Conservation (phyloP, 306 rosid species). For the Dalbergia cochinchinensis region DNA sequence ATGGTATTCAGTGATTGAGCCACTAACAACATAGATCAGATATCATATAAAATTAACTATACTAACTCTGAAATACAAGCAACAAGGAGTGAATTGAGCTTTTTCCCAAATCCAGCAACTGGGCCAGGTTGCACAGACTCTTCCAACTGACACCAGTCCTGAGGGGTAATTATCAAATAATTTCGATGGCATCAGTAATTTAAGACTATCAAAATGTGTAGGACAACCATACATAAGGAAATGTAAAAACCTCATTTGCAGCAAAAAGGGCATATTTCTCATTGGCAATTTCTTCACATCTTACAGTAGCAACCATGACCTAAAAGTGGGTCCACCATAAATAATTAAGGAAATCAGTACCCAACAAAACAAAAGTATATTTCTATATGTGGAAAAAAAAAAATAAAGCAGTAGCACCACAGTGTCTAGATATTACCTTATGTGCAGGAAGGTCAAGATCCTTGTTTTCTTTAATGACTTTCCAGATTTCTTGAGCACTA, state of each 20-base stretch:
- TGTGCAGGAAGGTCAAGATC: conserved; percentile 98
- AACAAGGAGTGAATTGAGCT: conserved; percentile 62
- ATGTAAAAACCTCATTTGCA: conserved; percentile 65
- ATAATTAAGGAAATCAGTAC: conserved; percentile 36
- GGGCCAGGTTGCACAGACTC: conserved; percentile 67
- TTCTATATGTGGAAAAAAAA: not conserved
- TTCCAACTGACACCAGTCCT: conserved; percentile 80
- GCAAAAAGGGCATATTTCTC: conserved; percentile 70
- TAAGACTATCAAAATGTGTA: not conserved
- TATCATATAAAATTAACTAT: conserved; percentile 33
- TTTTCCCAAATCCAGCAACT: conserved; percentile 77
- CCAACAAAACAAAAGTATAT: conserved; percentile 31
- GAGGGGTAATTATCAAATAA: conserved; percentile 37
- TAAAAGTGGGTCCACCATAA: conserved; percentile 40
- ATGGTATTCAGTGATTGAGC: conserved; percentile 1
- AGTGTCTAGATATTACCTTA: conserved; percentile 60
- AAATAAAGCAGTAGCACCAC: conserved; percentile 12
- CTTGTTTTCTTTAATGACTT: conserved; percentile 87
- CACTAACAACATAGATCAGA: conserved; percentile 30
- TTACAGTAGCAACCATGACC: conserved; percentile 98
- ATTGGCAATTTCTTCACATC: conserved; percentile 91
- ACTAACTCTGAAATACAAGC: conserved; percentile 76
- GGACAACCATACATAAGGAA: conserved; percentile 14
- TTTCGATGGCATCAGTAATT: conserved; percentile 10
- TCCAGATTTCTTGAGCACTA: conserved; percentile 91